Evolutionary conservation across 305 asterid genomes (phyloP).

Genomic region (Plantago rigida): DNA sequence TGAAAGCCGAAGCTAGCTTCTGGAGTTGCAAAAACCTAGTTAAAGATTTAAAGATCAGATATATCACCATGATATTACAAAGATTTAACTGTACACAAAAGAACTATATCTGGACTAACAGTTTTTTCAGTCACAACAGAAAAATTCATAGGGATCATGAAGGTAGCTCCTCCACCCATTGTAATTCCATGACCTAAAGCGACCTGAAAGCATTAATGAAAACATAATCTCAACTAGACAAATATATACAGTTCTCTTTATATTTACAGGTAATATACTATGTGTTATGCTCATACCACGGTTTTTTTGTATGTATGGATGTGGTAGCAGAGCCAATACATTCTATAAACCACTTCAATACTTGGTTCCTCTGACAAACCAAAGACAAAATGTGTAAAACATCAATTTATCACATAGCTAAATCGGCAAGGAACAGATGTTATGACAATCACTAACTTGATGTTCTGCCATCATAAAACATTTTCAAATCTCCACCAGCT

Average conservation of each 20-base stretch:
- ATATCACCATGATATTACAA: conserved; percentile 1
- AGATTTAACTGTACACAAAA: not conserved
- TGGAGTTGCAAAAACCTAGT: conserved; percentile 77
- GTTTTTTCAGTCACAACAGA: conserved; percentile 81
- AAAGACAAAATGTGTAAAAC: conserved; percentile 18
- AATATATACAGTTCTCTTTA: not conserved
- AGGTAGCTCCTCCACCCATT: conserved; percentile 92
- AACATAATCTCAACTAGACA: not conserved
- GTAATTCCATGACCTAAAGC: conserved; percentile 82
- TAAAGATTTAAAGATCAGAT: conserved; percentile 4
- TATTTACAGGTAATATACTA: not conserved
- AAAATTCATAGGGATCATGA: conserved; percentile 78
- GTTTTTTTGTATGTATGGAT: conserved; percentile 73
- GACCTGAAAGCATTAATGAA: conserved; percentile 37
- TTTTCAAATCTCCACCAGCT: conserved; percentile 84
- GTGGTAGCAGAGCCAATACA: conserved; percentile 97
- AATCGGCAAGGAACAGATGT: conserved; percentile 6
- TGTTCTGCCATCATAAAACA: conserved; percentile 68
- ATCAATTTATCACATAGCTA: conserved; percentile 15
- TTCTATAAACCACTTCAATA: conserved; percentile 73
- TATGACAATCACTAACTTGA: conserved; percentile 37
- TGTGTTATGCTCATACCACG: conserved; percentile 33
- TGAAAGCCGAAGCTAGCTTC: conserved; percentile 91
- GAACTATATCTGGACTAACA: conserved; percentile 35
- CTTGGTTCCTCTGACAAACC: conserved; percentile 52